A percentile compares a stretch with the other conserved stretches of the same genome.
phyloP scores from a whole-genome alignment of 2,329 filamentous ascomycete genomes.

The Colletotrichum salicis region DNA sequence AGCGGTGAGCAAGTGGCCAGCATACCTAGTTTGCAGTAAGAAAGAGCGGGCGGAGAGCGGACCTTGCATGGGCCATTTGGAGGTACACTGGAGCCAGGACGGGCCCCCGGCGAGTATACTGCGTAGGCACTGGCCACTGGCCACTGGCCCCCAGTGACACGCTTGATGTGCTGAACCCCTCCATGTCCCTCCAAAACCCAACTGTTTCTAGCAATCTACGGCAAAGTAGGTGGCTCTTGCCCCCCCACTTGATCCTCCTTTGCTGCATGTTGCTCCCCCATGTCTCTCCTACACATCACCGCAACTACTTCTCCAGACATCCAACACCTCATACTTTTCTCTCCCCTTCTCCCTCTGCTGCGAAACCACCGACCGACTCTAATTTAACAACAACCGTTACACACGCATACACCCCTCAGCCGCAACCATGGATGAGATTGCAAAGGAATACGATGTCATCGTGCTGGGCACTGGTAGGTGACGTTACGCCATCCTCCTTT shows the following conservation, averaged over 20 bases:
- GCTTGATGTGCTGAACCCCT: constrained; percentile 33
- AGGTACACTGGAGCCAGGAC: constrained; percentile 25
- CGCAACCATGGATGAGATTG: constrained; percentile 91
- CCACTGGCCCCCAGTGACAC: constrained; percentile 34
- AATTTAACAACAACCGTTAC: background rate
- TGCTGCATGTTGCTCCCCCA: constrained; percentile 34
- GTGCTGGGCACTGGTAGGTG: constrained; percentile 91
- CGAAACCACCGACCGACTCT: constrained; percentile 24
- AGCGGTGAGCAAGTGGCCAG: constrained; percentile 34
- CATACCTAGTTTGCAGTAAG: background rate
- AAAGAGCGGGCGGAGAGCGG: constrained; percentile 31
- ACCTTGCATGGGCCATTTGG: constrained; percentile 28
- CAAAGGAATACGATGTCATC: constrained; percentile 97
- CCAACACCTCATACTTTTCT: constrained; percentile 19
- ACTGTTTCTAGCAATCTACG: constrained; percentile 23
- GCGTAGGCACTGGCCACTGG: constrained; percentile 12
- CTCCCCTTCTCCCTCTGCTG: constrained; percentile 20
- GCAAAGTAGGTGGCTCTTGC: constrained; percentile 26
- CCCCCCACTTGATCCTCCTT: constrained; percentile 29
- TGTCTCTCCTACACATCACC: constrained; percentile 29
- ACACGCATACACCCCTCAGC: constrained; percentile 36
- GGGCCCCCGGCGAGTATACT: constrained; percentile 22
- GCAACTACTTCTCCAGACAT: constrained; percentile 34
- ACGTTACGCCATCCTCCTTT: constrained; percentile 48
- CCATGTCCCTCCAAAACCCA: constrained; percentile 21